Conservation (phyloP, 2,329 filamentous ascomycete species). For the Colletotrichum coccodes region DNA sequence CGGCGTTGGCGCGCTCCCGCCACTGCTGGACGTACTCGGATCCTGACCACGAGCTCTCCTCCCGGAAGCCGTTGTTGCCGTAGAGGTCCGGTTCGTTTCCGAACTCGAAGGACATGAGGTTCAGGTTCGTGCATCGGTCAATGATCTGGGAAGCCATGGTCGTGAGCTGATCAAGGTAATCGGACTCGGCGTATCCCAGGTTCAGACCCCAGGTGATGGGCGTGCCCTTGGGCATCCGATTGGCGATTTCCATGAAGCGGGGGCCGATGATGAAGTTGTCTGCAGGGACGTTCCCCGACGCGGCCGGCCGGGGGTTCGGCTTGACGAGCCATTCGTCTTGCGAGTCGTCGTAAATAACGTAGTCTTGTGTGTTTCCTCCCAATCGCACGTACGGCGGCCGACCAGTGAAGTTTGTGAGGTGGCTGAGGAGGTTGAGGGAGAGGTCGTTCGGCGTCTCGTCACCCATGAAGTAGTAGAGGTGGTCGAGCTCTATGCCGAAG, state of each 20-base stretch:
- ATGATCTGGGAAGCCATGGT: conserved; percentile 28
- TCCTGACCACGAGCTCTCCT: conserved; percentile 7
- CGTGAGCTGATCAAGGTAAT: conserved; percentile 22
- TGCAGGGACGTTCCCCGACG: conserved; percentile 12
- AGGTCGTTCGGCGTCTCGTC: conserved; percentile 28
- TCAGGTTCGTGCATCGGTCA: conserved; percentile 28
- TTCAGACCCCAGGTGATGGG: conserved; percentile 27
- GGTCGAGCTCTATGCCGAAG: conserved; percentile 29
- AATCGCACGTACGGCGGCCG: conserved; percentile 21
- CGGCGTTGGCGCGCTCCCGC: conserved; percentile 23
- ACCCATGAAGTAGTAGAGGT: conserved; percentile 31
- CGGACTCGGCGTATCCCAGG: conserved; percentile 21
- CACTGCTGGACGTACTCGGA: conserved; percentile 17
- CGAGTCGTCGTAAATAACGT: conserved; percentile 25
- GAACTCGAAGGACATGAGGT: conserved; percentile 28
- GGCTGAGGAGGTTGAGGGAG: conserved; percentile 16
- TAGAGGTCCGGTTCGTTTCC: conserved; percentile 31
- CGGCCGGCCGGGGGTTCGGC: conserved; percentile 17
- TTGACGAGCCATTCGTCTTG: conserved; percentile 29
- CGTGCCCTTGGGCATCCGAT: conserved; percentile 26
- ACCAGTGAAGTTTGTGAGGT: conserved; percentile 27
- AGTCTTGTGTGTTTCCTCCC: conserved; percentile 30
- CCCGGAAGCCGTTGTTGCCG: conserved; percentile 17
- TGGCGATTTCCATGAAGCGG: conserved; percentile 29
- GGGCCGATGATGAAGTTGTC: conserved; percentile 30